Base-by-base conservation (phyloP, 176 grass and related monocot genomes). In the Aegilops bicornis region DNA sequence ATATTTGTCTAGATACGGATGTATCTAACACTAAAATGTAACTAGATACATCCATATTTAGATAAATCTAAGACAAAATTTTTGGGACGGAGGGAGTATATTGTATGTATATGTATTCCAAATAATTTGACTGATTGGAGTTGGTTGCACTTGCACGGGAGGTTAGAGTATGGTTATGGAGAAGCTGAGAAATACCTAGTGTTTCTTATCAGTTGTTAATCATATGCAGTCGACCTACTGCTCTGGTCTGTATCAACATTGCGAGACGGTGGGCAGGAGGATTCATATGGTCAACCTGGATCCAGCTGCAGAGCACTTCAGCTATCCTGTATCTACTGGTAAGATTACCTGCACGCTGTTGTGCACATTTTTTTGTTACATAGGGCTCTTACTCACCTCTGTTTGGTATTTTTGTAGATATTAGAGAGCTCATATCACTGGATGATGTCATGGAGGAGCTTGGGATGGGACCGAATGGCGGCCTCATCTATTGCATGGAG, bases 401-500 rank as follows among this genome's bases (percentile, higher is more conserved):
- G 58, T 40, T 33, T 19, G 47, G 8, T 23, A 14, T 83, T 30
- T 54, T 69, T 84, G 63, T 69, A 99, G 97, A 99, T 86, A 97
- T 99, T 73, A 94, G 97, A 74, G 92, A 97, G 79, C 90, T 99
- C 20, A 97, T 99, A 64, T 97, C 90, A 11, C 79, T 99, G 90
- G 97, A 99, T 75, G 97, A 99, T 94, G 97, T 91, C 47, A 99
- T 97, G 97, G 97, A 99, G 80, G 94, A 97, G 58, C 83, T 97
- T 86, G 90, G 87, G 25, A 64, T 99, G 84, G 97, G 97, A 14
- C 94, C 97, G 59, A 99, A 99, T 71, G 94, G 97, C 0, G 92
- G 94, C 1, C 97, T 99, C 69, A 84, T 99, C 25, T 99, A 97
- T 71, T 99, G 94, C 90, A 99, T 99, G 97, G 97, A 99, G 97